Base-by-base conservation (phyloP, 257 asterid genomes). In the Nicotiana attenuata region DNA sequence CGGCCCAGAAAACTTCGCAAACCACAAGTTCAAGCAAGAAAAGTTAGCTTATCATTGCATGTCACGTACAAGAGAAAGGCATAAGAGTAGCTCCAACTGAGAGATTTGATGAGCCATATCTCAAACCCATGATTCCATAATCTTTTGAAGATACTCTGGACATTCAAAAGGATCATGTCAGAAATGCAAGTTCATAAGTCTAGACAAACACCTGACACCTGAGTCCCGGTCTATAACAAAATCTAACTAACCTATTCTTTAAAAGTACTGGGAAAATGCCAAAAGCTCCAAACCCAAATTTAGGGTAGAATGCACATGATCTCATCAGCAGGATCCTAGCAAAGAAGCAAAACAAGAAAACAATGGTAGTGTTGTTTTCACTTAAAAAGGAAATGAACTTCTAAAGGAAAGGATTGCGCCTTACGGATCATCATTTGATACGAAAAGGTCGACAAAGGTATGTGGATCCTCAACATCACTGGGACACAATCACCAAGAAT, bases 41-140 rank as follows among this genome's bases (percentile, higher is more conserved):
- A 81, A 64, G 2, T 60, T 73, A 24, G 65, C 45, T 82, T 63
- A 66, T 65, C 56, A 83, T 22, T 65, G 20, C 33, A 80, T 65
- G 80, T 78, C 82, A 85, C 89, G 28, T 88, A 94, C 98, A 85
- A 69, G 93, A 71, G 61, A 90, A 91, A 68, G 98, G 98, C 86
- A 85, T 82, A 47, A 91, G 78, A 68, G 96, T 90, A 69, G 97
- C 98, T 85, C 97, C 98, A 84, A 92, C 85, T 0, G 97, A 93
- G 64, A 94, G 88, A 84, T 94, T 94, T 80, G 97, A 80, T 67
- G 98, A 93, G 83, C 98, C 98, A 88, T 94, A 94, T 92, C 98
- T 91, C 93, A 94, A 84, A 84, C 98, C 98, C 92, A 94, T 87
- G 68, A 89, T 65, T 66, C 98, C 97, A 85, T 91, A 86, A 92